phyloP scores from a whole-genome alignment of 177 flowering plant species.

The Vitis hybrid region DNA sequence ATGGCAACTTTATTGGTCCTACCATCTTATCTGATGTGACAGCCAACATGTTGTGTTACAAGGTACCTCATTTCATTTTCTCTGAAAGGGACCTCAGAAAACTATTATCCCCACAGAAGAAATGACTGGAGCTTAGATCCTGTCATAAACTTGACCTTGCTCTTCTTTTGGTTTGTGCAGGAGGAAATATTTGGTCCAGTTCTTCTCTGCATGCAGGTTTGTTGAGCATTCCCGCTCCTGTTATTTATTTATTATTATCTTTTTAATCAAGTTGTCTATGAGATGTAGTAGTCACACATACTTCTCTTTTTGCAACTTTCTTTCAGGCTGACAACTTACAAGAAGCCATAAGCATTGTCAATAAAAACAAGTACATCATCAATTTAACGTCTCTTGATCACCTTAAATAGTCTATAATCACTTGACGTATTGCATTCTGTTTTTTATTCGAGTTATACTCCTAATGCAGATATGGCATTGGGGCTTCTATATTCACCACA shows the following conservation, averaged over 20 bases:
- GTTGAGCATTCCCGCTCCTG: too few species aligned
- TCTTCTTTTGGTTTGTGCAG: slow-evolving; percentile 19
- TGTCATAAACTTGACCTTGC: slow-evolving; percentile 1
- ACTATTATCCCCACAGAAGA: too few species aligned
- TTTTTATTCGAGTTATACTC: neutral
- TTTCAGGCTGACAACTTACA: slow-evolving; percentile 68
- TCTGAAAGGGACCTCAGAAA: too few species aligned
- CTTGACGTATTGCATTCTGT: too few species aligned
- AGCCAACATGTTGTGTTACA: slow-evolving; percentile 86
- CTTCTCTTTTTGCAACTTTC: neutral
- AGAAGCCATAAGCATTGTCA: slow-evolving; percentile 62
- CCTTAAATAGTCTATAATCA: neutral
- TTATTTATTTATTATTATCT: too few species aligned
- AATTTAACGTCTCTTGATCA: neutral
- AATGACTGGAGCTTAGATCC: neutral
- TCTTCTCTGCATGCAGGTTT: slow-evolving; percentile 46
- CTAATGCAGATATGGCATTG: slow-evolving; percentile 50
- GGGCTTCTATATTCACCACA: slow-evolving; percentile 63
- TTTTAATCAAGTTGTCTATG: too few species aligned
- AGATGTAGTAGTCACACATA: slow-evolving; percentile 3
- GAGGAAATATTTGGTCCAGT: slow-evolving; percentile 51
- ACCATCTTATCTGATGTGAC: slow-evolving; percentile 80
- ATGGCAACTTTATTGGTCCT: slow-evolving; percentile 95
- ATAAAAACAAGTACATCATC: slow-evolving; percentile 53
- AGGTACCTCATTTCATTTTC: slow-evolving; percentile 44